These are phyloP conservation scores for Zymoseptoria tritici DNA, from an alignment of 2,329 filamentous ascomycete species.

Conservation along the genomic window DNA sequence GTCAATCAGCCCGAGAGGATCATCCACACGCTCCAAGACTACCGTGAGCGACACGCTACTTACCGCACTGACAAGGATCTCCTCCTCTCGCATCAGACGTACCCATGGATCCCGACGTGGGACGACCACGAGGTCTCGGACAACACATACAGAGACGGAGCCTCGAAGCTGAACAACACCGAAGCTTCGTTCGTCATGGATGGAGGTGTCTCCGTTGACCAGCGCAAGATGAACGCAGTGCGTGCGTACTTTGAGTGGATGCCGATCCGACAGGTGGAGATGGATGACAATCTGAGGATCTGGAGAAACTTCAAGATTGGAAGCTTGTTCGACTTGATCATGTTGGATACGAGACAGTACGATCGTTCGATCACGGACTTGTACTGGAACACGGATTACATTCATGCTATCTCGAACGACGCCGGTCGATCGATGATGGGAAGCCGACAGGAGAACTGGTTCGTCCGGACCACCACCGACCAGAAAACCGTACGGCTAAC, in stretches of 20 bases:
- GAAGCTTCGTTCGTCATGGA: slow-evolving; percentile 57
- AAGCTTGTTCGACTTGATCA: slow-evolving; percentile 57
- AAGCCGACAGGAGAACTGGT: slow-evolving; percentile 63
- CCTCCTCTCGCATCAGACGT: slow-evolving; percentile 48
- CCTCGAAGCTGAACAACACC: slow-evolving; percentile 55
- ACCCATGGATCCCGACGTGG: slow-evolving; percentile 59
- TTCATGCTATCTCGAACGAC: slow-evolving; percentile 55
- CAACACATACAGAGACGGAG: slow-evolving; percentile 59
- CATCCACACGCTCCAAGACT: slow-evolving; percentile 50
- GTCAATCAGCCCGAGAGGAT: slow-evolving; percentile 47
- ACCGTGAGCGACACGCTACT: slow-evolving; percentile 51
- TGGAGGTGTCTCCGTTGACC: slow-evolving; percentile 56
- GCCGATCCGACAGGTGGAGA: slow-evolving; percentile 55
- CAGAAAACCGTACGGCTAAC: background rate
- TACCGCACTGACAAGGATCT: slow-evolving; percentile 57
- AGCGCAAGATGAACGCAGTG: slow-evolving; percentile 66
- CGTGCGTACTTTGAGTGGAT: slow-evolving; percentile 57
- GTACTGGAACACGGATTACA: slow-evolving; percentile 33
- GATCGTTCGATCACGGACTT: slow-evolving; percentile 57
- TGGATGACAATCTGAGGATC: slow-evolving; percentile 62
- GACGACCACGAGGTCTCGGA: slow-evolving; percentile 51
- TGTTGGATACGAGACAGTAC: slow-evolving; percentile 63
- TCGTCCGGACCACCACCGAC: background rate
- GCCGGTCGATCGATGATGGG: slow-evolving; percentile 65
- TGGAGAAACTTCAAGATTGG: slow-evolving; percentile 62